Evolutionary conservation across 495 filamentous ascomycete species (phyloP).

Genomic region (Neurospora discreta): DNA sequence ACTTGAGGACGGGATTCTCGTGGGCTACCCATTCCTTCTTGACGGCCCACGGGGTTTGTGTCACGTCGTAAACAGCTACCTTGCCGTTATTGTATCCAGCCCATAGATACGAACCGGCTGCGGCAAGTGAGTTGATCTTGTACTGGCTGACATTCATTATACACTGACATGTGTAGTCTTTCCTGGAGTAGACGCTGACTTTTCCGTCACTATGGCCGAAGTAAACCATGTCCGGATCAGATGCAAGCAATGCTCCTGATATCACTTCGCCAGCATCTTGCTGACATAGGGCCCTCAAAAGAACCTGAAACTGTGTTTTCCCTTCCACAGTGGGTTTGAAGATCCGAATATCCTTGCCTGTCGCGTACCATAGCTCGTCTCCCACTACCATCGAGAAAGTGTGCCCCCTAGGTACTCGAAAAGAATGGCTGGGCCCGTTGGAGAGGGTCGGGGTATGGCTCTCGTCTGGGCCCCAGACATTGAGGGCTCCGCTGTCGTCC

Average conservation of each 20-base stretch:
- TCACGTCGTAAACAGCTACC: constrained; percentile 85
- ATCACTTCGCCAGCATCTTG: constrained; percentile 74
- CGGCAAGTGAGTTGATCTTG: constrained; percentile 83
- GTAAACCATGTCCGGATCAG: constrained; percentile 70
- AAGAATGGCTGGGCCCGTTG: constrained; percentile 49
- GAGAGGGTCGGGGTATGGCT: constrained; percentile 62
- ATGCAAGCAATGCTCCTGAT: constrained; percentile 62
- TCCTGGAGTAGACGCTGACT: constrained; percentile 75
- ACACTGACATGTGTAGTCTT: constrained; percentile 60
- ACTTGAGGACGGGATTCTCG: constrained; percentile 62
- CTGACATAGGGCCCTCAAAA: constrained; percentile 54
- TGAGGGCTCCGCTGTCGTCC: constrained; percentile 79
- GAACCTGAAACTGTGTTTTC: constrained; percentile 53
- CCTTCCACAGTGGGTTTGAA: constrained; percentile 66
- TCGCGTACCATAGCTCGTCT: constrained; percentile 75
- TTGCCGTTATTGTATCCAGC: constrained; percentile 92
- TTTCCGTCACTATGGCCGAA: constrained; percentile 93
- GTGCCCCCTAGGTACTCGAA: constrained; percentile 68
- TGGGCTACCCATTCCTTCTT: constrained; percentile 94
- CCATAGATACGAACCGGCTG: constrained; percentile 81
- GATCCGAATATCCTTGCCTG: constrained; percentile 77
- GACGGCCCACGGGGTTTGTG: constrained; percentile 69
- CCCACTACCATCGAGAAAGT: constrained; percentile 76
- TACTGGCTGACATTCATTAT: constrained; percentile 81
- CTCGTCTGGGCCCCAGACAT: constrained; percentile 77